Conservation (phyloP, 2,329 filamentous ascomycete genomes). For the Hypomyces rosellus region DNA sequence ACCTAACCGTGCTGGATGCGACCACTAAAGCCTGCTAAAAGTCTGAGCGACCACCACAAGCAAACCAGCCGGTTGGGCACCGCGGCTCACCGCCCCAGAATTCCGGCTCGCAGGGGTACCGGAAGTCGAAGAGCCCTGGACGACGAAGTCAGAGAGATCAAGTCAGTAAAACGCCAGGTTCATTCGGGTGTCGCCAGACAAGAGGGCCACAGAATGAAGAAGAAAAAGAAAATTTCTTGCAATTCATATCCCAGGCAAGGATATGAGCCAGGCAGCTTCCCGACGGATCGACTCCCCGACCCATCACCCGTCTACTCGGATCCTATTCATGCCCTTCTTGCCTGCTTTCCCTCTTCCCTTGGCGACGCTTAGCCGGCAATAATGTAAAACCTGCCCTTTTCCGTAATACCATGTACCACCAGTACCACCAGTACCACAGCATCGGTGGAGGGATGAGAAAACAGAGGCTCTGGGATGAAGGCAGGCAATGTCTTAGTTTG, state of each 20-base stretch:
- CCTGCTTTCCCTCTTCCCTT: neutral
- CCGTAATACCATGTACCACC: neutral
- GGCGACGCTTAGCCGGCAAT: neutral
- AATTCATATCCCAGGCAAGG: no score
- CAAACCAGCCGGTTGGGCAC: conserved; percentile 6
- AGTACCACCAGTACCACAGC: no score
- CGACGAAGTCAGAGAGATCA: no score
- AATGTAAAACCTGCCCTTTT: neutral
- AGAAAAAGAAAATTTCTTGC: neutral
- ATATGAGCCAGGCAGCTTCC: neutral
- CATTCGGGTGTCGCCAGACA: no score
- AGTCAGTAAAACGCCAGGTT: no score
- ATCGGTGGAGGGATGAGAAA: no score
- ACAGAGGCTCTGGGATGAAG: conserved; percentile 1
- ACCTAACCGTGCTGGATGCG: no score
- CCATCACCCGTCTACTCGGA: conserved; percentile 7
- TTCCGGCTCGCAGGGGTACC: conserved; percentile 7
- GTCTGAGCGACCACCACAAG: neutral
- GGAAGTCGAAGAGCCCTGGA: no score
- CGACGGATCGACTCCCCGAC: conserved; percentile 11
- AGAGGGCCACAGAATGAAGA: no score
- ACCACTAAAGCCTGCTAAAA: no score
- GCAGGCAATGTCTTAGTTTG: conserved; percentile 1
- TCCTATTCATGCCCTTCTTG: no score
- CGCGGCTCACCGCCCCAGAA: conserved; percentile 11